Base-by-base conservation (phyloP, 2,329 filamentous ascomycete species). In the Calonectria henricotiae region DNA sequence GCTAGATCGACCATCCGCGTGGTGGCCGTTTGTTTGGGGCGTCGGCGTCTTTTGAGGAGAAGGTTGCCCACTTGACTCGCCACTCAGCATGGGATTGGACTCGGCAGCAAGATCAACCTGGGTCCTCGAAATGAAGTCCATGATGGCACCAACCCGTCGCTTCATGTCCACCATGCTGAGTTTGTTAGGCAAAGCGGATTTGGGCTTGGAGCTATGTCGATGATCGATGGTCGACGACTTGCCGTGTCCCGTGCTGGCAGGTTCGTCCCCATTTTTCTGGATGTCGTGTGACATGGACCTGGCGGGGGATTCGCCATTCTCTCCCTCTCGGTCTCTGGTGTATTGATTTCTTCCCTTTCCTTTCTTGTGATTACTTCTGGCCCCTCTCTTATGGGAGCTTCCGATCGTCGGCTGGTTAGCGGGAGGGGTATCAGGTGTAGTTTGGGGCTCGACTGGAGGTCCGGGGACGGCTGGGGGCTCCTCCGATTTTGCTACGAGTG, bases 141-240 rank as follows among this genome's bases (percentile, higher is more conserved):
- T 88, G 79, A 98, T 97, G 23, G 90, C 93, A 4, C 93, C 90
- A 6, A 95, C 94, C 11, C 94, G 92, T 73, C 93, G 90, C 83
- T 93, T 94, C 90, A 97, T 95, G 79, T 98, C 95, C 70, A 92
- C 92, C 91, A 97, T 93, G 32, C 91, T 95, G 68, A 95, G 89
- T 80, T 93, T 94, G 74, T 88, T 91, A 81, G 88, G 89, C 61
- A 86, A 85, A 68, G 85, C 76, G 3, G 78, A 81, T 76, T 89
- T 89, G 37, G 84, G 83, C 77, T 89, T 90, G 68, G 85, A 85
- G 75, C 80, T 78, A 55, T 88, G 86, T 73, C 91, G 92, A 74
- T 86, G 82, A 55, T 90, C 86, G 54, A 83, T 80, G 35, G 82
- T 61, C 3, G 72, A 74, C 60, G 72, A 74, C 70, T 80, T 88